phyloP scores from a whole-genome alignment of 2,329 filamentous ascomycete species.

The Nemania sp. region DNA sequence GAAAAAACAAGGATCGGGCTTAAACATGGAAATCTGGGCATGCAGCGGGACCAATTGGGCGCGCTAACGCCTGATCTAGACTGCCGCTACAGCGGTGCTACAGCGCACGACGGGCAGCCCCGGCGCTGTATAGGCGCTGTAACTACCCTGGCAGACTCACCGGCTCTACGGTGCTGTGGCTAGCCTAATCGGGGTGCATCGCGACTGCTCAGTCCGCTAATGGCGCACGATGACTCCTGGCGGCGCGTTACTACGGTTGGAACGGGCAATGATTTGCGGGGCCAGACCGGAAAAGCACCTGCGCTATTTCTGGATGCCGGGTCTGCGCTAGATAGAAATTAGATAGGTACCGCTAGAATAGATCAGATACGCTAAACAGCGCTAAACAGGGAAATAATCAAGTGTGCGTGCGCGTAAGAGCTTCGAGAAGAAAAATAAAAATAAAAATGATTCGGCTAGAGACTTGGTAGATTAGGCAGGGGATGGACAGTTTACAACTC shows the following conservation, averaged over 20 bases:
- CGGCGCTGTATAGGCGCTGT: too few relatives aligned
- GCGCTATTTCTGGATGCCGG: conserved; percentile 4
- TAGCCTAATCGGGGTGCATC: neutral
- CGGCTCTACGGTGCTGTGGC: neutral
- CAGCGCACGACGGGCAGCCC: neutral
- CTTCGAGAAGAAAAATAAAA: too few relatives aligned
- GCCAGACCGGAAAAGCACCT: neutral
- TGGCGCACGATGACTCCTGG: neutral
- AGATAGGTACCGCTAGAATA: too few relatives aligned
- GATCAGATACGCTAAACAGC: too few relatives aligned
- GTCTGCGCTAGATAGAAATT: neutral
- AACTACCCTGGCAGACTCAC: neutral
- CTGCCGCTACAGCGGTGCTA: too few relatives aligned
- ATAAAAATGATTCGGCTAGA: too few relatives aligned
- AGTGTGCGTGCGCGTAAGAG: too few relatives aligned
- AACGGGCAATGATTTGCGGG: neutral
- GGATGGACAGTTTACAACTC: too few relatives aligned
- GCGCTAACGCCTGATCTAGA: neutral
- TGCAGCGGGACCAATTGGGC: neutral
- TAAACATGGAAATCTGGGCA: neutral
- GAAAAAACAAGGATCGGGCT: conserved; percentile 23
- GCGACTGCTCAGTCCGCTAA: neutral
- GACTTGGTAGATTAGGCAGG: too few relatives aligned
- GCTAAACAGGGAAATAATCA: too few relatives aligned
- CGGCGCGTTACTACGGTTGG: neutral